Evolutionary conservation across 164 flowering plant genomes (phyloP).

Genomic region (Tetrastigma voinierianum): DNA sequence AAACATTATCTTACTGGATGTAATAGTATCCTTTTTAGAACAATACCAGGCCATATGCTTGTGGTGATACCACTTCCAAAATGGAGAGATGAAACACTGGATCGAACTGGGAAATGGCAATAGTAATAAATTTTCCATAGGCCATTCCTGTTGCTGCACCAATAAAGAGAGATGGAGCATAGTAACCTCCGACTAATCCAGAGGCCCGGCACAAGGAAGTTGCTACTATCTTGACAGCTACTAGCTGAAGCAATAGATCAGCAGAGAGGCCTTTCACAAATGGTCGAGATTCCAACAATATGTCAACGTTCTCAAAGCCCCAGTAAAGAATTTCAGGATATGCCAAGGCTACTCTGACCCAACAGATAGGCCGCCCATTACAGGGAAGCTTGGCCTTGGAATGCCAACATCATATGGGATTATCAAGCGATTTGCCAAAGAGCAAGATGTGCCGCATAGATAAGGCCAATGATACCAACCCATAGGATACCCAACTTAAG

Average conservation of each 20-base stretch:
- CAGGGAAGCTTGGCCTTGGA: slow-evolving; percentile 69
- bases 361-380: slow-evolving; percentile 68
- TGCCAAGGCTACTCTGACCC: slow-evolving; percentile 82
- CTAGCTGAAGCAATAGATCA: slow-evolving; percentile 71
- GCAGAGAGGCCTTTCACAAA: slow-evolving; percentile 65
- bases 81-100: slow-evolving; percentile 59
- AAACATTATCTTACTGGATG: background rate
- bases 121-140: slow-evolving; percentile 71
- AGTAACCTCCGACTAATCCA: slow-evolving; percentile 94
- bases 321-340: slow-evolving; percentile 95
- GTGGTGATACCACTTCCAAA: slow-evolving; percentile 92
- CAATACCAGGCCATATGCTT: slow-evolving; percentile 95
- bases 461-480: slow-evolving; percentile 73
- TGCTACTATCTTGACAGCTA: slow-evolving; percentile 73
- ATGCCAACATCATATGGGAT: slow-evolving; percentile 46
- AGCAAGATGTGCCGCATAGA: slow-evolving; percentile 67
- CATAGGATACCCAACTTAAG: slow-evolving; percentile 82
- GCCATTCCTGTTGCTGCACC: slow-evolving; percentile 98
- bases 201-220: slow-evolving; percentile 86
- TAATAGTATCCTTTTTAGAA: slow-evolving; percentile 12
- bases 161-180: slow-evolving; percentile 93
- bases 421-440: slow-evolving; percentile 40
- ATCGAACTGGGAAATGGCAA: slow-evolving; percentile 44
- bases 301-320: slow-evolving; percentile 90
- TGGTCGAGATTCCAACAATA: slow-evolving; percentile 83